Conservation (phyloP, 2,329 filamentous ascomycete species). For the Sclerotinia minor region DNA sequence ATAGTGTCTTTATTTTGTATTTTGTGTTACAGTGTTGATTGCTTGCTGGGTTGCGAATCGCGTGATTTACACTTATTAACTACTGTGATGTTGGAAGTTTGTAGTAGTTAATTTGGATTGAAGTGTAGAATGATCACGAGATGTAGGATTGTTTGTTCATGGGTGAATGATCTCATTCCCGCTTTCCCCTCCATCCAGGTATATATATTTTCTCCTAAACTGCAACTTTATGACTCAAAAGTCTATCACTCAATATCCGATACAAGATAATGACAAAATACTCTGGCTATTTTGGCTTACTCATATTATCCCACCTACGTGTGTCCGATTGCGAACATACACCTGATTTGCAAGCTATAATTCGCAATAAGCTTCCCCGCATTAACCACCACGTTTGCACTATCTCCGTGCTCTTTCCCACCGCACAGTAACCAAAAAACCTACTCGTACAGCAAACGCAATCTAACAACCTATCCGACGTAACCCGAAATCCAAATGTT, state of each 20-base stretch:
- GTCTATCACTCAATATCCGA: conserved; percentile 1
- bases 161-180: background rate
- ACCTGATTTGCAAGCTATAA: background rate
- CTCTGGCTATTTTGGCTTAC: background rate
- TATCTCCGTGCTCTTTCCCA: background rate
- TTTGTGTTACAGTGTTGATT: background rate
- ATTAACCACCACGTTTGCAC: background rate
- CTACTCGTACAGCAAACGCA: background rate
- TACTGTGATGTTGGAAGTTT: background rate
- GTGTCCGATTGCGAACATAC: background rate
- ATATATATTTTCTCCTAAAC: background rate
- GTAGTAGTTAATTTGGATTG: background rate
- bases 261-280: background rate
- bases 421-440: background rate
- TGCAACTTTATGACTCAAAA: background rate
- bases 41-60: background rate
- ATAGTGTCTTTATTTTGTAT: background rate
- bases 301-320: conserved; percentile 3
- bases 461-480: background rate
- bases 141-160: background rate
- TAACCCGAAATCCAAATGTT: background rate
- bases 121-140: background rate
- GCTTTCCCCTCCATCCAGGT: no score
- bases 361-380: conserved; percentile 8
- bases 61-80: background rate